Conservation (phyloP, 2,329 filamentous ascomycete species). For the Anthostomella pinea region DNA sequence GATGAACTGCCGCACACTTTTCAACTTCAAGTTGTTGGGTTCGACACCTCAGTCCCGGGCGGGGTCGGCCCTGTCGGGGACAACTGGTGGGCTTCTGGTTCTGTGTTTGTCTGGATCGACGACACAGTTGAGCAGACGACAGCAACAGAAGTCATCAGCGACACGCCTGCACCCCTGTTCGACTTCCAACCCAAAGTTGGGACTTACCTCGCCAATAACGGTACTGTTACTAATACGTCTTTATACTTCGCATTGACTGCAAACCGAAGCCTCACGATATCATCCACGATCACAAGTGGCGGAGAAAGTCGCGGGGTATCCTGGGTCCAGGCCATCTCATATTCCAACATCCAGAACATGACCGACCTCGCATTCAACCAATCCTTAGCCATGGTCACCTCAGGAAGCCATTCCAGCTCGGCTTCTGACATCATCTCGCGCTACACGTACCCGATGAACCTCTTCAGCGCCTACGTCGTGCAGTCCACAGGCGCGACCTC, state of each 20-base stretch:
- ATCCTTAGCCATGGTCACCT: constrained; percentile 27
- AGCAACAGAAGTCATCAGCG: constrained; percentile 16
- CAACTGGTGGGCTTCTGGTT: constrained; percentile 65
- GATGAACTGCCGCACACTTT: constrained; percentile 50
- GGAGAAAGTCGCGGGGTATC: constrained; percentile 15
- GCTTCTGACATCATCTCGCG: constrained; percentile 19
- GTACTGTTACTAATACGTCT: constrained; percentile 27
- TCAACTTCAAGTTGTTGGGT: constrained; percentile 23
- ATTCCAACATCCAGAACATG: constrained; percentile 33
- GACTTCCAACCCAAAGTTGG: constrained; percentile 24
- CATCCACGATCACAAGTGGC: constrained; percentile 25
- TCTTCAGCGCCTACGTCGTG: constrained; percentile 32
- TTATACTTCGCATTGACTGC: constrained; percentile 28
- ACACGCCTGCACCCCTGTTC: constrained; percentile 19
- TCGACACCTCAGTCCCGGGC: constrained; percentile 42
- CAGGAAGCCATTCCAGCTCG: constrained; percentile 25
- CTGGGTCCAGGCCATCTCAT: constrained; percentile 29
- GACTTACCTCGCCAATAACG: constrained; percentile 17
- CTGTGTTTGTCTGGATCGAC: constrained; percentile 62
- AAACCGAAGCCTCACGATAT: constrained; percentile 24
- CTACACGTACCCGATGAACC: constrained; percentile 31
- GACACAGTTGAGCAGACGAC: constrained; percentile 32
- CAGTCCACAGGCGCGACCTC: constrained; percentile 22
- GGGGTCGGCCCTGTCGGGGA: constrained; percentile 46
- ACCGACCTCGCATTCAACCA: constrained; percentile 30